phyloP scores from a whole-genome alignment of 495 filamentous ascomycete genomes.

The Bombardia bombarda region DNA sequence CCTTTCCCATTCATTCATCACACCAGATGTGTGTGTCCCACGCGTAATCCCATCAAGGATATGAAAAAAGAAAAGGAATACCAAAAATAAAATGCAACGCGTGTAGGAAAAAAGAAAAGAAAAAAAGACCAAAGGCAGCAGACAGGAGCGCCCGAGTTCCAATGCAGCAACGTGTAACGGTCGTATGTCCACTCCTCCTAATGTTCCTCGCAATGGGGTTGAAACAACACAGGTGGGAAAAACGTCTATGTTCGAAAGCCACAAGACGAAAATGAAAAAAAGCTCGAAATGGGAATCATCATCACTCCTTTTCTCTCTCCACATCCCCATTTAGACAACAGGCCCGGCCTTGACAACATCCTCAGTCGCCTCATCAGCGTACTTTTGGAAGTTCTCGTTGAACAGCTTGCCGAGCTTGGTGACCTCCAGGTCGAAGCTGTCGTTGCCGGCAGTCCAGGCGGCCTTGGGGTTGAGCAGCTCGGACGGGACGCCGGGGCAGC shows the following conservation, averaged over 20 bases:
- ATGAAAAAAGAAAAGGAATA: not conserved
- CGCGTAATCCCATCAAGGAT: too few relatives aligned
- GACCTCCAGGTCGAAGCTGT: conserved; percentile 78
- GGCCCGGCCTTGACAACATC: conserved; percentile 72
- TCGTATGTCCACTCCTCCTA: too few relatives aligned
- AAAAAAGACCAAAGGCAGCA: not conserved
- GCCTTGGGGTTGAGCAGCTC: conserved; percentile 93
- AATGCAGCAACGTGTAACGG: not conserved
- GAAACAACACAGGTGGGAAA: too few relatives aligned
- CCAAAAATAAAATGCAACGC: not conserved
- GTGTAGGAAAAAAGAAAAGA: not conserved
- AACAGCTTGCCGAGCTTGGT: conserved; percentile 81
- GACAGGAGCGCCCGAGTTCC: not conserved
- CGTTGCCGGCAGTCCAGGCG: conserved; percentile 72
- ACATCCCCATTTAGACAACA: conserved; percentile 23
- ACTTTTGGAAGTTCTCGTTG: conserved; percentile 96
- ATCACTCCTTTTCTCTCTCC: not conserved
- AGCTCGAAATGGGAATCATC: not conserved
- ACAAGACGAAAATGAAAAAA: not conserved
- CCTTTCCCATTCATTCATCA: too few relatives aligned
- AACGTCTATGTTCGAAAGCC: not conserved
- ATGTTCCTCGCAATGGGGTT: too few relatives aligned
- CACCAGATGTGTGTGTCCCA: too few relatives aligned
- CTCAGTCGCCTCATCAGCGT: conserved; percentile 73
- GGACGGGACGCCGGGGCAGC: conserved; percentile 74